Conservation (phyloP, 495 filamentous ascomycete species). For the Ramalina peruviana region DNA sequence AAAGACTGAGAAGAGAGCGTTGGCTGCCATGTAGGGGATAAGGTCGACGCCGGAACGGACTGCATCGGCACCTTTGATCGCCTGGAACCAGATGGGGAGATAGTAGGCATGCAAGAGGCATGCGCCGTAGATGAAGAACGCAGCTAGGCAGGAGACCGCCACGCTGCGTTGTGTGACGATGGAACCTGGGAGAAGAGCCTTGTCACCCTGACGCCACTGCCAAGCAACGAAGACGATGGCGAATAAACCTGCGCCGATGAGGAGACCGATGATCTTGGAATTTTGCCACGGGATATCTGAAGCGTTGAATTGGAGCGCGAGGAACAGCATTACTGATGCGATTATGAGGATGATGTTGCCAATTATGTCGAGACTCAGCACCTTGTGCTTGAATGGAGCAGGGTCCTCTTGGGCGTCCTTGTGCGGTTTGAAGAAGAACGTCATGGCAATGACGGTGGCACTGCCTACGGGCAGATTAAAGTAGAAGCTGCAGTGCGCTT, state of each 20-base stretch:
- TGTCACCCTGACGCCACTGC: slow-evolving; percentile 26
- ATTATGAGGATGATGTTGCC: slow-evolving; percentile 41
- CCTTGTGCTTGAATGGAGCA: slow-evolving; percentile 21
- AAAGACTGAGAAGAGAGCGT: slow-evolving; percentile 28
- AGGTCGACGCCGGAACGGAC: slow-evolving; percentile 23
- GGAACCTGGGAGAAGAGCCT: slow-evolving; percentile 24
- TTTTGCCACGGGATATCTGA: slow-evolving; percentile 37
- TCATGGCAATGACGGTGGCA: slow-evolving; percentile 32
- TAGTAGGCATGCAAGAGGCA: slow-evolving; percentile 39
- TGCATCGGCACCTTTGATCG: slow-evolving; percentile 26
- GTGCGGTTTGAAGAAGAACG: slow-evolving; percentile 30
- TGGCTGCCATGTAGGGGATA: slow-evolving; percentile 29
- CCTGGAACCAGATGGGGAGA: slow-evolving; percentile 67
- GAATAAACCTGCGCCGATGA: slow-evolving; percentile 27
- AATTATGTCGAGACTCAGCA: slow-evolving; percentile 36
- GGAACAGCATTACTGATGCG: slow-evolving; percentile 38
- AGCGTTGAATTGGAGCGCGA: slow-evolving; percentile 55
- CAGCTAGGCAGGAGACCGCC: slow-evolving; percentile 17
- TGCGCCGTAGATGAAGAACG: slow-evolving; percentile 14
- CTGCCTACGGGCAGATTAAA: slow-evolving; percentile 44
- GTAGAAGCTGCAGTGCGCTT: slow-evolving; percentile 26
- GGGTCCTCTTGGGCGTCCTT: slow-evolving; percentile 20
- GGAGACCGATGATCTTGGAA: slow-evolving; percentile 29
- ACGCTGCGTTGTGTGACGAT: slow-evolving; percentile 25
- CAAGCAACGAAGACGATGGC: slow-evolving; percentile 16